Evolutionary conservation across 768 basidiomycete genomes (phyloP).

Genomic region (Boletus patriciae): DNA sequence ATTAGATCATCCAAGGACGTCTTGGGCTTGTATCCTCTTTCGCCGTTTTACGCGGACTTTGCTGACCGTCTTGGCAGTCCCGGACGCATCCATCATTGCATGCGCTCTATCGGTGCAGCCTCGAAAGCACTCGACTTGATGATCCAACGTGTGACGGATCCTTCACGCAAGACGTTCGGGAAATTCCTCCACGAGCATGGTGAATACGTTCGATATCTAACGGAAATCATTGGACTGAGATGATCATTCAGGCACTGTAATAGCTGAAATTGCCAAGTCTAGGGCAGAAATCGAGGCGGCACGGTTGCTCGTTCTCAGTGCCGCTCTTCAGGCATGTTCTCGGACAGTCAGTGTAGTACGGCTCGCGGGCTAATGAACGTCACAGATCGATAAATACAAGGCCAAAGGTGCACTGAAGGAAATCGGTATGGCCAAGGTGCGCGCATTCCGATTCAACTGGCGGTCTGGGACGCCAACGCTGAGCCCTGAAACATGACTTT

Average conservation of each 20-base stretch:
- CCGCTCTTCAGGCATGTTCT: slow-evolving; percentile 71
- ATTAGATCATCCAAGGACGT: slow-evolving; percentile 90
- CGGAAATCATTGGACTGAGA: not conserved
- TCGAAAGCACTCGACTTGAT: slow-evolving; percentile 82
- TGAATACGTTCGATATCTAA: slow-evolving; percentile 29
- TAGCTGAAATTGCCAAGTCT: slow-evolving; percentile 88
- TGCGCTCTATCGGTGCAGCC: slow-evolving; percentile 93
- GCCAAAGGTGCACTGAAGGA: slow-evolving; percentile 97
- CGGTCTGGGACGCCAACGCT: not conserved
- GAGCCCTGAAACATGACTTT: not conserved
- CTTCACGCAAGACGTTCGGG: slow-evolving; percentile 88
- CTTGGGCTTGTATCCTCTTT: slow-evolving; percentile 60
- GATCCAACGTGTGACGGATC: slow-evolving; percentile 92
- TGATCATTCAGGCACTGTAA: slow-evolving; percentile 65
- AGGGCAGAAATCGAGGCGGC: slow-evolving; percentile 91
- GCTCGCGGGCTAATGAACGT: slow-evolving; percentile 3
- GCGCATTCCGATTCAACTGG: slow-evolving; percentile 5
- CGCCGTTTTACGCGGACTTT: not conserved
- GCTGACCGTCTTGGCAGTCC: slow-evolving; percentile 49
- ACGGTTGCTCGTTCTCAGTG: slow-evolving; percentile 85
- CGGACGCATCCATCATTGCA: slow-evolving; percentile 96
- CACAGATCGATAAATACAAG: slow-evolving; percentile 81
- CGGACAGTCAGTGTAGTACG: not conserved
- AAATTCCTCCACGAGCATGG: slow-evolving; percentile 92
- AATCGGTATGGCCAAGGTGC: slow-evolving; percentile 94